Conservation (phyloP, 2,329 filamentous ascomycete genomes). For the Drechmeria coniospora region DNA sequence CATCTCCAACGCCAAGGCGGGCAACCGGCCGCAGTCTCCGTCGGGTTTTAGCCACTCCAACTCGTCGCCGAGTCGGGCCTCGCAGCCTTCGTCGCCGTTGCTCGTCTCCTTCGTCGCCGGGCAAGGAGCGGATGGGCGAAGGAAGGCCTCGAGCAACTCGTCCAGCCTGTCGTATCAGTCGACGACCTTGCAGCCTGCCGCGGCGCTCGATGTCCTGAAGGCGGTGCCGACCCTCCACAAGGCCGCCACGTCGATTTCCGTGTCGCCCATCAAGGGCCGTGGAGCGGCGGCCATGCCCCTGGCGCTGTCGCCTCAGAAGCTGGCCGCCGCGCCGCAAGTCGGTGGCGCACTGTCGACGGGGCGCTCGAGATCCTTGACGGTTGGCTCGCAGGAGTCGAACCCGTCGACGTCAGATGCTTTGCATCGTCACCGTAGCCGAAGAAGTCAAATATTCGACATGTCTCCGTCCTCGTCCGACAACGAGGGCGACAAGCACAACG, state of each 20-base stretch:
- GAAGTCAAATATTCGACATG: constrained; percentile 90
- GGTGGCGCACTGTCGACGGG: constrained; percentile 44
- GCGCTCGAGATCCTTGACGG: constrained; percentile 74
- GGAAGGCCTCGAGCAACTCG: constrained; percentile 84
- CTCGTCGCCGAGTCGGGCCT: constrained; percentile 75
- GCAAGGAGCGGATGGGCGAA: constrained; percentile 58
- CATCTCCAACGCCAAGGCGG: constrained; percentile 65
- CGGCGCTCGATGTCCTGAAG: constrained; percentile 57
- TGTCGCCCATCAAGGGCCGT: constrained; percentile 43
- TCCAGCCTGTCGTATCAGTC: constrained; percentile 73
- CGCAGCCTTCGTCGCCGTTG: constrained; percentile 54
- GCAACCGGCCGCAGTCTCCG: constrained; percentile 71
- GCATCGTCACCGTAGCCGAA: constrained; percentile 70
- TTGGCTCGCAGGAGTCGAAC: constrained; percentile 87
- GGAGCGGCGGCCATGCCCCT: constrained; percentile 31
- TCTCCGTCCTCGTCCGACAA: constrained; percentile 97
- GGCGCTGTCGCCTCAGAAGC: constrained; percentile 48
- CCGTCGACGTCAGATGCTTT: constrained; percentile 53
- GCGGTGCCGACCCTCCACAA: constrained; percentile 44
- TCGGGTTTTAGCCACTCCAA: constrained; percentile 65
- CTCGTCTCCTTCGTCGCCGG: constrained; percentile 91
- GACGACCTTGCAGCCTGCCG: constrained; percentile 53
- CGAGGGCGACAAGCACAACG: constrained; percentile 83
- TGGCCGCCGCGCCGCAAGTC: constrained; percentile 43
- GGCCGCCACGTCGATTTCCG: constrained; percentile 36